Conservation (phyloP, 164 flowering plant genomes). For the Litsea cubeba region DNA sequence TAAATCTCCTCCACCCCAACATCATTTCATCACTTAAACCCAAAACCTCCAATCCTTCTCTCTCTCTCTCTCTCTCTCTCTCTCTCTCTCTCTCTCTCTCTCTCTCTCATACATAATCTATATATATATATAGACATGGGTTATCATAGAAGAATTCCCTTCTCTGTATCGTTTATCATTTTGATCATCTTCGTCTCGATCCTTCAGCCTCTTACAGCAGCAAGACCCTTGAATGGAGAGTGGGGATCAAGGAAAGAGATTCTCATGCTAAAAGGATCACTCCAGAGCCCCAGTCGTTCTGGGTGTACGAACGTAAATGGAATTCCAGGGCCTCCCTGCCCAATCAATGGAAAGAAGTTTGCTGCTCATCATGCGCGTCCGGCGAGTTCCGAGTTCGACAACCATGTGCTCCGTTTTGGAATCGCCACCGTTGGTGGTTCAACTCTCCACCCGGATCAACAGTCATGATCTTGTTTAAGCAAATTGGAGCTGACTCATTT, state of each 20-base stretch:
- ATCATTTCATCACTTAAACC: neutral
- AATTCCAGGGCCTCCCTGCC: neutral
- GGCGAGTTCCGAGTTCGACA: neutral
- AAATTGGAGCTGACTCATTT: neutral
- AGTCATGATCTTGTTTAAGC: neutral
- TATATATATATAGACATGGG: neutral
- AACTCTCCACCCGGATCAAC: neutral
- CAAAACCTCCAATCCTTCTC: too few relatives aligned
- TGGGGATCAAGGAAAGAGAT: neutral
- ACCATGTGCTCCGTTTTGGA: neutral
- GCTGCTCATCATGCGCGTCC: neutral
- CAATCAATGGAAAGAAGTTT: neutral
- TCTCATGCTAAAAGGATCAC: neutral
- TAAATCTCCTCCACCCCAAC: neutral
- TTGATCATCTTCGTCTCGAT: neutral
- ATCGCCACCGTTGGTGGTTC: neutral
- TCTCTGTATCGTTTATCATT: neutral
- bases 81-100: too few relatives aligned
- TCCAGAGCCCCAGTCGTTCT: neutral
- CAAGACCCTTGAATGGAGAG: neutral
- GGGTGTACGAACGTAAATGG: neutral
- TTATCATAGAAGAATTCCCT: neutral
- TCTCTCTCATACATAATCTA: too few relatives aligned
- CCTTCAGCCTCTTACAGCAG: neutral
- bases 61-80: too few relatives aligned